Conservation (phyloP, 306 rosid genomes). For the Vicia villosa region DNA sequence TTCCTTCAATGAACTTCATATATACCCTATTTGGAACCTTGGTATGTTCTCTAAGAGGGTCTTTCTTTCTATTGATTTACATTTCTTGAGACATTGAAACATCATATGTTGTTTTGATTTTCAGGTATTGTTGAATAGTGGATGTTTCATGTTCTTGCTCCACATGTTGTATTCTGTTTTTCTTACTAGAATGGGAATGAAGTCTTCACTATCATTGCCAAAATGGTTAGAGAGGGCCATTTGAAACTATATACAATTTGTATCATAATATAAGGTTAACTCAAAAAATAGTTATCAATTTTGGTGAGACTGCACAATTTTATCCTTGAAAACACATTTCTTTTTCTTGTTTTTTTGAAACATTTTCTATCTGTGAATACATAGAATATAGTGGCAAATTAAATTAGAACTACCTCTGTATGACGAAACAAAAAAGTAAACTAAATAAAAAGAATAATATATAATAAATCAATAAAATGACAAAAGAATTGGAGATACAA, state of each 20-base stretch:
- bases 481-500: too few species aligned
- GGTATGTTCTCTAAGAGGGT: conserved; percentile 48
- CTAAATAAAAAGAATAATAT: too few species aligned
- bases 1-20: conserved; percentile 82
- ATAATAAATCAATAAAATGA: too few species aligned
- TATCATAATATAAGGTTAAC: neutral
- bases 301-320: neutral
- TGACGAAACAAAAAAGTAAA: too few species aligned
- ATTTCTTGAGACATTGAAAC: conserved; percentile 19
- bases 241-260: conserved; percentile 23
- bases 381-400: neutral
- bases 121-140: conserved; percentile 76
- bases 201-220: conserved; percentile 76
- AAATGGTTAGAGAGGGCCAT: conserved; percentile 87
- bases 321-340: neutral
- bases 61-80: neutral
- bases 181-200: conserved; percentile 89
- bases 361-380: neutral
- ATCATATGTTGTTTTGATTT: conserved; percentile 19
- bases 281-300: neutral
- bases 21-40: conserved; percentile 67
- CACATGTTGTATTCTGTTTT: conserved; percentile 83
- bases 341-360: neutral
- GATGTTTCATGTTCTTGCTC: conserved; percentile 79
- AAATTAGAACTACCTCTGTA: too few species aligned